Base-by-base conservation (phyloP, 495 filamentous ascomycete genomes). In the Lepidopterella palustris region DNA sequence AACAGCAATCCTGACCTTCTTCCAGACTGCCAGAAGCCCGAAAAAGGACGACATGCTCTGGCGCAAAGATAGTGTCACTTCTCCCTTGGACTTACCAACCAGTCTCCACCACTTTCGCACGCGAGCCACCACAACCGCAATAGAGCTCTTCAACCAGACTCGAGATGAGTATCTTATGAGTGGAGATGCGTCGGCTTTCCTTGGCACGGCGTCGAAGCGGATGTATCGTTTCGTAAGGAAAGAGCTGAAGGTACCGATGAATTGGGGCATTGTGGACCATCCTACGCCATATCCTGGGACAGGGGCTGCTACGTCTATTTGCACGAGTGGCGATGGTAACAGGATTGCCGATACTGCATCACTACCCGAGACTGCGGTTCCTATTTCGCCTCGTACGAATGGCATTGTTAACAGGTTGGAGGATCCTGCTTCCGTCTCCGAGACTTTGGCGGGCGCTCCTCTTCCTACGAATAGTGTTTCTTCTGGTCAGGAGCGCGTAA, bases 181-280 rank as follows among this genome's bases (percentile, higher is more conserved):
- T 26, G 21, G 21, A 13, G 55, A 57, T 27, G 55, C 55, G 6
- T 47, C 21, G 21, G 24, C 55, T 5, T 48, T 26, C 40, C 55
- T 63, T 20, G 55, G 60, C 5, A n/a, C 31, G 2, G 47, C 45
- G 3, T 40, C 45, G 2, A 52, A 27, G 28, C 35, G 24, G 3
- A 45, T 65, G 42, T 65, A 65, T 32, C 13, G 8, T n/a, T 61
- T 61, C 47, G 53, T 65, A 9, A 50, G 62, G 9, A 39, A 50
- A 23, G 58, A 53, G n/a, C 59, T 65, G 13, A 39, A 45, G 20
- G 47, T 65, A 6, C 40, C 51, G n/a, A 63, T 65, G 21, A 24
- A 49, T 27, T 24, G 27, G 23, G 58, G 58, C 0, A 8, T 39
- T 9, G 23, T 40, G 18, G 58, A 60, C 23, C 39, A 60, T 55